Evolutionary conservation across 2,329 filamentous ascomycete species (phyloP).

Genomic region (Claviceps africana): DNA sequence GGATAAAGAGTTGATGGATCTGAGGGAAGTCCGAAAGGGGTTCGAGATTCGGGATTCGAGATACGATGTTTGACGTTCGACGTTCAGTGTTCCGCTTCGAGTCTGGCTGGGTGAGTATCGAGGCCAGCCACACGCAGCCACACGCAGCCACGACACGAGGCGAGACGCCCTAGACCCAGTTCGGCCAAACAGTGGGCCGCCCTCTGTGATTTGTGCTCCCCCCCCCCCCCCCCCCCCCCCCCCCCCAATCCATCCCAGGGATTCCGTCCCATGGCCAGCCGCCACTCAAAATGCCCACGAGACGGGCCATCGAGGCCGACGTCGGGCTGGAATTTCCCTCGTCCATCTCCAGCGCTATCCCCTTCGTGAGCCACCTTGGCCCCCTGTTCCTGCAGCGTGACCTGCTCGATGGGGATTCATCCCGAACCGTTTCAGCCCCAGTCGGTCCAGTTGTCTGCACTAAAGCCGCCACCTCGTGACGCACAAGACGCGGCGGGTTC

Average conservation of each 20-base stretch:
- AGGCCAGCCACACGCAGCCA: slow-evolving; percentile 1
- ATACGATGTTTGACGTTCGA: not conserved
- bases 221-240: too few species aligned
- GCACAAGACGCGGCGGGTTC: not conserved
- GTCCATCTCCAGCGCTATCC: not conserved
- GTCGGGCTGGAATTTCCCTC: not conserved
- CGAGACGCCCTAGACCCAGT: not conserved
- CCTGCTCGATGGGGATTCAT: not conserved
- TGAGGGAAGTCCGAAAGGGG: not conserved
- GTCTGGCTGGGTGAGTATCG: not conserved
- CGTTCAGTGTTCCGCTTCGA: not conserved
- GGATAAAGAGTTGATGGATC: not conserved
- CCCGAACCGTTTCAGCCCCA: not conserved
- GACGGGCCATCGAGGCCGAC: not conserved
- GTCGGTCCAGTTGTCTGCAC: too few species aligned
- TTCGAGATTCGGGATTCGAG: not conserved
- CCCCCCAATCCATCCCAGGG: not conserved
- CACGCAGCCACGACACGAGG: not conserved
- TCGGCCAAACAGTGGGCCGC: not conserved
- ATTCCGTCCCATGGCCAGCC: not conserved
- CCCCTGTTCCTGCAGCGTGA: slow-evolving; percentile 2
- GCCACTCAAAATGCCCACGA: not conserved
- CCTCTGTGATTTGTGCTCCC: not conserved
- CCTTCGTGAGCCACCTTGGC: not conserved
- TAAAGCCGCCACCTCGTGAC: not conserved